Evolutionary conservation across 306 rosid genomes (phyloP).

Genomic region (Erythrophleum fordii): DNA sequence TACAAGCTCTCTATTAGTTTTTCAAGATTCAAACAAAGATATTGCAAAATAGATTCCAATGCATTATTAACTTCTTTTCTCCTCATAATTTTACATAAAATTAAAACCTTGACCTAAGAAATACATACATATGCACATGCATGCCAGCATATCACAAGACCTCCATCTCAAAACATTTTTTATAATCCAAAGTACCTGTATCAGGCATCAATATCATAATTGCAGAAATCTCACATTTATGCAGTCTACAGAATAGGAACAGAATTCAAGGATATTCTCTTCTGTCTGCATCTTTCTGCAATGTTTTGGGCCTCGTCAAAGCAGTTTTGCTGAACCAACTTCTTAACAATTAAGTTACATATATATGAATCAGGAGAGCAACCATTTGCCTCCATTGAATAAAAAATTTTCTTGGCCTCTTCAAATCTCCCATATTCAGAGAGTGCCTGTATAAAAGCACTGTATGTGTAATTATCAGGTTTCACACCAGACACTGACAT

Average conservation of each 20-base stretch:
- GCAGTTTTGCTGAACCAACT: conserved; percentile 44
- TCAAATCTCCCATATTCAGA: conserved; percentile 60
- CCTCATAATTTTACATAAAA: background rate
- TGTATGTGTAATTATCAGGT: conserved; percentile 69
- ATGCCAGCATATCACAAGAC: conserved; percentile 15
- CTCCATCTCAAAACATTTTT: conserved; percentile 5
- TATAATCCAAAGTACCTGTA: conserved; percentile 38
- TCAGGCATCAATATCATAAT: conserved; percentile 24
- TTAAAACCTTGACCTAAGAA: background rate
- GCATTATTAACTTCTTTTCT: background rate
- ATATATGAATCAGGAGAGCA: conserved; percentile 65
- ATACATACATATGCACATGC: conserved; percentile 13
- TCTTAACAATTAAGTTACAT: conserved; percentile 58
- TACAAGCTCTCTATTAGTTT: background rate
- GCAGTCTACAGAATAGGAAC: conserved; percentile 36
- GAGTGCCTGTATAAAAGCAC: conserved; percentile 66
- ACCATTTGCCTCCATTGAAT: conserved; percentile 67
- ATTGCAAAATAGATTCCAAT: conserved; percentile 20
- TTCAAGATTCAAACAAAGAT: background rate
- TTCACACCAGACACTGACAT: conserved; percentile 64
- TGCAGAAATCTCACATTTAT: background rate
- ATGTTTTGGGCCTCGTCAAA: conserved; percentile 58
- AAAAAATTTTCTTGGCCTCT: conserved; percentile 74
- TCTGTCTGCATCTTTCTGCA: conserved; percentile 50
- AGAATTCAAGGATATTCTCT: conserved; percentile 46